Base-by-base conservation (phyloP, 805 yeast species). In the Suhomyces faveliae region DNA sequence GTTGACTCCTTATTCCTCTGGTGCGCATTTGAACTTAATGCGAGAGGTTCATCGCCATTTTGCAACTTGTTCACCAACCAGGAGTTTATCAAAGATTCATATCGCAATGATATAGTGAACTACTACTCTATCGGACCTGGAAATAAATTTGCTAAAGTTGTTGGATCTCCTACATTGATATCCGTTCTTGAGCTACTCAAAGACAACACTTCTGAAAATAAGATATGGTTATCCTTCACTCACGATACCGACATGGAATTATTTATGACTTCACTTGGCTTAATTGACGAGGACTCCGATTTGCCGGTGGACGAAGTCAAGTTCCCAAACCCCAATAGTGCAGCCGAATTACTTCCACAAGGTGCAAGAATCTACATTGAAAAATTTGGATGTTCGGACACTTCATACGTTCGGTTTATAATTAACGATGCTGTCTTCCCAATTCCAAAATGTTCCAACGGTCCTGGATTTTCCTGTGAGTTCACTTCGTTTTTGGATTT, bases 401-500 rank as follows among this genome's bases (percentile, higher is more conserved):
- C 40, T 4, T 35, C 49, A 0, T 54, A 48, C 30, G 57, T 54
- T 19, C 27, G 57, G 19, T 48, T 40, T 42, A 39, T 54, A 15
- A 39, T 50, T 10, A 54, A 54, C 41, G 57, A 54, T 15, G 51
- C 57, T 5, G 56, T 54, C 8, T 45, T 50, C n/a, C 57, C 57
- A 3, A 21, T 54, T 17, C 35, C 38, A 6, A 30, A 35, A 10
- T 54, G 57, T 35, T 37, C 51, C 21, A 29, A 33, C 12, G 57
- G 57, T 11, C 57, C 57, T 12, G 56, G 56, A 10, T 52, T 54
- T 39, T 57, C 64, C 10, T 58, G 66, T 17, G 59, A 60, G 33
- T 61, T 68, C 19, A 58, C 59, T 13, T 57, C 67, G 17, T 49
- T 61, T 53, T 60, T 61, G 52, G 46, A 58, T 5, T 64, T 64